A percentile compares a stretch with the other conserved stretches of the same genome.
These are phyloP conservation scores for Tetrahymena thermophila DNA, from an alignment of 73 alveolate species.

Conservation along the genomic window DNA sequence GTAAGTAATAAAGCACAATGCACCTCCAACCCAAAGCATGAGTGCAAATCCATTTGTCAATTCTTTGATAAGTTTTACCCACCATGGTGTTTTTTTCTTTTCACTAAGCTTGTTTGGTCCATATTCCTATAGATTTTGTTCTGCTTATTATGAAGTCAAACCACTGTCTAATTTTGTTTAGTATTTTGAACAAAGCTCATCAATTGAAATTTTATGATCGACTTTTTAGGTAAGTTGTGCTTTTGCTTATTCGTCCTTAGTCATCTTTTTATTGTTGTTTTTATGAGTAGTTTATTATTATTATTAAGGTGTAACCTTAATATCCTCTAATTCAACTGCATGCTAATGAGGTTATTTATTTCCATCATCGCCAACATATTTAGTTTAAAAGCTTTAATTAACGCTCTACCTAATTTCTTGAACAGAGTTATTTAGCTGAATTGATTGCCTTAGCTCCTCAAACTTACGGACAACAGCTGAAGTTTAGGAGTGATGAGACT, in stretches of 20 bases:
- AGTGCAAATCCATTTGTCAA: constrained; percentile 68
- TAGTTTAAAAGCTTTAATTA: neutral
- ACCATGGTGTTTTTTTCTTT: constrained; percentile 60
- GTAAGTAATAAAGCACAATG: constrained; percentile 59
- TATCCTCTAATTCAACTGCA: neutral
- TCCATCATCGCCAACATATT: neutral
- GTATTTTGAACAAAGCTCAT: constrained; percentile 32
- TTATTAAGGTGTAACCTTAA: neutral
- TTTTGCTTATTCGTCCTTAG: neutral
- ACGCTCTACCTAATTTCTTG: neutral
- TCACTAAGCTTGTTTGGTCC: constrained; percentile 64
- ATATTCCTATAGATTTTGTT: neutral
- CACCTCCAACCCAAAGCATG: constrained; percentile 61
- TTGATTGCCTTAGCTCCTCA: neutral
- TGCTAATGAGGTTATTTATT: neutral
- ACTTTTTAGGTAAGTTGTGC: neutral
- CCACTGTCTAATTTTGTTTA: constrained; percentile 61
- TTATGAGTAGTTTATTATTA: neutral
- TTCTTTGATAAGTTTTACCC: constrained; percentile 46
- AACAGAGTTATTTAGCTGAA: neutral
- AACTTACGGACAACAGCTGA: neutral
- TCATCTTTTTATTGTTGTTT: neutral
- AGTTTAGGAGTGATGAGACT: neutral
- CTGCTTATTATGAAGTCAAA: constrained; percentile 46
- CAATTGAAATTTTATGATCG: constrained; percentile 48